Percentiles rank a stretch among this genome's conserved stretches.
phyloP scores from a whole-genome alignment of 495 filamentous ascomycete genomes.

The Rhizodiscina lignyota region DNA sequence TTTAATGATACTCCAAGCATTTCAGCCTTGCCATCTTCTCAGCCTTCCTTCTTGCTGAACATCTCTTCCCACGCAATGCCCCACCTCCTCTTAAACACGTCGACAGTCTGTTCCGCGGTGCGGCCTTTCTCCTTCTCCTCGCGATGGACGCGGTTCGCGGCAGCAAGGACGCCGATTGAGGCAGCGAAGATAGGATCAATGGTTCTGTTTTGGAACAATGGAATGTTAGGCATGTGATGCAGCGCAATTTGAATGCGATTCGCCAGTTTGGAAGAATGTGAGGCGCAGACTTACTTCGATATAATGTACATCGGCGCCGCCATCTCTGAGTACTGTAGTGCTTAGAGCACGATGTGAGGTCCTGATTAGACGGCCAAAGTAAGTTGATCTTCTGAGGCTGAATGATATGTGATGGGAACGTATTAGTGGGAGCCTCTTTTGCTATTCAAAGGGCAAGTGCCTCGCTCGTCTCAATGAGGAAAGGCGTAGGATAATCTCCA shows the following conservation, averaged over 20 bases:
- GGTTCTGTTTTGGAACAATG: conserved; percentile 36
- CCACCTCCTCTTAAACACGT: conserved; percentile 28
- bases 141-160: conserved; percentile 54
- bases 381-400: not conserved
- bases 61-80: too few species aligned
- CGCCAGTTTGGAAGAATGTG: not conserved
- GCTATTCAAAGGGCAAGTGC: too few species aligned
- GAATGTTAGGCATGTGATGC: too few species aligned
- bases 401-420: too few species aligned
- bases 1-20: too few species aligned
- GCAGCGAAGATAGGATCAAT: conserved; percentile 81
- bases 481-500: too few species aligned
- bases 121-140: conserved; percentile 61
- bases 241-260: not conserved
- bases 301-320: conserved; percentile 13
- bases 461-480: too few species aligned
- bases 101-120: conserved; percentile 32
- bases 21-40: too few species aligned
- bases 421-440: too few species aligned
- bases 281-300: conserved; percentile 9
- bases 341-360: conserved; percentile 5
- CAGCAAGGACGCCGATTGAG: conserved; percentile 51
- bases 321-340: too few species aligned
- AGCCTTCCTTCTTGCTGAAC: too few species aligned
- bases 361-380: not conserved